phyloP scores from a whole-genome alignment of 768 basidiomycete genomes.

The Flagelloscypha sp. region DNA sequence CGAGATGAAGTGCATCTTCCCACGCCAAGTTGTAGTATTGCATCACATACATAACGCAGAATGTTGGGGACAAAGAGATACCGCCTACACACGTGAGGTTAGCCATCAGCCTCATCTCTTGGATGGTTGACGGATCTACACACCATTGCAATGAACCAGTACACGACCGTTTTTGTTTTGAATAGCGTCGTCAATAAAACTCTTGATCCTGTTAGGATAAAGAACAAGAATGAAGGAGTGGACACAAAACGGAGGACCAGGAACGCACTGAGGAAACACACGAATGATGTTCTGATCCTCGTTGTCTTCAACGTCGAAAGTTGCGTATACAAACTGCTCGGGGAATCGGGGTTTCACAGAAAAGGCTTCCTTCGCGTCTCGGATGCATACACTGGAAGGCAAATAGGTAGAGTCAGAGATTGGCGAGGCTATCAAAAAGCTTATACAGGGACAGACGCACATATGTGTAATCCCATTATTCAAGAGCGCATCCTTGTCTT shows the following conservation, averaged over 20 bases:
- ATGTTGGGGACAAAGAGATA: slow-evolving; percentile 80
- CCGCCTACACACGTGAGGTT: slow-evolving; percentile 44
- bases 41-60: slow-evolving; percentile 94
- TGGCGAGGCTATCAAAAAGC: slow-evolving; percentile 5
- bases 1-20: slow-evolving; percentile 84
- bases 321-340: slow-evolving; percentile 68
- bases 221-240: slow-evolving; percentile 2
- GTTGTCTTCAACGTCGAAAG: slow-evolving; percentile 82
- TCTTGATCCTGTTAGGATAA: slow-evolving; percentile 47
- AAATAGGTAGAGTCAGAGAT: slow-evolving; percentile 11
- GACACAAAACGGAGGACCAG: background rate
- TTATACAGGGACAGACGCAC: slow-evolving; percentile 29
- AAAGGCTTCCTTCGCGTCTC: slow-evolving; percentile 84
- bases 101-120: background rate
- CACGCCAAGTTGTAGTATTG: slow-evolving; percentile 71
- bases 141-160: slow-evolving; percentile 86
- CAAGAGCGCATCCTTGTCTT: slow-evolving; percentile 63
- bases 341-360: slow-evolving; percentile 83
- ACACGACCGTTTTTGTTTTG: slow-evolving; percentile 55
- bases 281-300: slow-evolving; percentile 94
- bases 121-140: slow-evolving; percentile 11
- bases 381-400: slow-evolving; percentile 72
- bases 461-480: slow-evolving; percentile 75
- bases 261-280: slow-evolving; percentile 71
- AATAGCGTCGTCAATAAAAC: slow-evolving; percentile 68